Base-by-base conservation (phyloP, 2,329 filamentous ascomycete genomes). In the Endocalyx cinctus region DNA sequence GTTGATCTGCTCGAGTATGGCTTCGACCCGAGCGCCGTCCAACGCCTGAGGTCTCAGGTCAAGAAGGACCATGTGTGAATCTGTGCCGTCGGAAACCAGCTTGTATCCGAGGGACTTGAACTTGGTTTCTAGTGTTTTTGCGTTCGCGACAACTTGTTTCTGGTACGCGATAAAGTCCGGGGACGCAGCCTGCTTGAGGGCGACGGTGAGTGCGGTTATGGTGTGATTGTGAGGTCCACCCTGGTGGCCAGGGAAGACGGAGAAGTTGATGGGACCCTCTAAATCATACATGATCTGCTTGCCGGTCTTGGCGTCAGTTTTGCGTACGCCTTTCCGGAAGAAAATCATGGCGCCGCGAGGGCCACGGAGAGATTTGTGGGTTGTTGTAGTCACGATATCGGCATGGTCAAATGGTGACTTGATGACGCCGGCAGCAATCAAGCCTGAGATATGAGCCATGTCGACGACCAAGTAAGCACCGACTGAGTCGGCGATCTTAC, bases 321-420 rank as follows among this genome's bases (percentile, higher is more conserved):
- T 87, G 57, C 90, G 85, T 42, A 96, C 82, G 45, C 92, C 92
- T 74, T 94, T 96, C 67, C 92, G 87, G 82, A 89, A 98, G 79
- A 98, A 98, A 70, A 98, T 98, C 92, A 98, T 98, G 60, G 92
- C 92, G 57, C 92, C 92, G 62, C 92, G 87, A 39, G 92, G 92
- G 39, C 92, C 92, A 66, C 92, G 88, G 51, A 98, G 84, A 35
- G 89, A 96, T 78, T 98, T 98, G 81, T 98, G 92, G 29, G 92
- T 98, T 43, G 92, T 98, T 44, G 92, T 98, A 44, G 92, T 98
- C 52, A 98, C 92, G 37, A 98, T 84, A 60, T 98, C 92, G 48
- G 92, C 90, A 63, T 94, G 72, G 45, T 79, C 73, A 71, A 98
- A 98, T 27, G 92, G 92, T 30, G 87, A 89, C 43, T 89, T 87